Percentiles rank a stretch among this genome's conserved stretches.
These are phyloP conservation scores for Mrakia blollopis DNA, from an alignment of 768 basidiomycete genomes.

Conservation along the genomic window DNA sequence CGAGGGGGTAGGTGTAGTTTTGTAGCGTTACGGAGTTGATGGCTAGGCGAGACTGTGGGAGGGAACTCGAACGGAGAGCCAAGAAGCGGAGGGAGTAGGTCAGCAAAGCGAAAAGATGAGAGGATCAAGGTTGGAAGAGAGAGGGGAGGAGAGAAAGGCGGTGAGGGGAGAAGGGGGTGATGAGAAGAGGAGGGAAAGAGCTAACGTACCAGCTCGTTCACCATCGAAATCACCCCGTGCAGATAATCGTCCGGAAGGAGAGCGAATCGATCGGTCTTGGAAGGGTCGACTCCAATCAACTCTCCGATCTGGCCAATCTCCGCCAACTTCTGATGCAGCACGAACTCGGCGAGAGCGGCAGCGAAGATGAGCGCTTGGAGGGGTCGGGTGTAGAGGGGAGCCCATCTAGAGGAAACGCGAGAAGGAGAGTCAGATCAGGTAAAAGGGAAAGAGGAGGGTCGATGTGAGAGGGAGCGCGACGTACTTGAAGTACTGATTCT, in stretches of 20 bases:
- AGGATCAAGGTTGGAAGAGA: not conserved
- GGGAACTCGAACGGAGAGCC: too few species aligned
- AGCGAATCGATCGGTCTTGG: slow-evolving; percentile 41
- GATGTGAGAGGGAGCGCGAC: not conserved
- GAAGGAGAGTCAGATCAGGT: not conserved
- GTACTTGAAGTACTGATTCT: slow-evolving; percentile 44
- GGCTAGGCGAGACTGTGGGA: slow-evolving; percentile 41
- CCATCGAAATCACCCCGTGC: slow-evolving; percentile 47
- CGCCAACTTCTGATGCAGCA: slow-evolving; percentile 43
- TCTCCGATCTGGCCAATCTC: slow-evolving; percentile 40
- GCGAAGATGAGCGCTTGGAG: slow-evolving; percentile 40
- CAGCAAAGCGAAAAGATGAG: too few species aligned
- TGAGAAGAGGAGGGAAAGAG: not conserved
- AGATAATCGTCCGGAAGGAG: slow-evolving; percentile 49
- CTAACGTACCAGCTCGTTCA: slow-evolving; percentile 37
- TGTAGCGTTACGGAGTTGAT: slow-evolving; percentile 46
- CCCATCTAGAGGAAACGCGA: slow-evolving; percentile 32
- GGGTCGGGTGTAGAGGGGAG: slow-evolving; percentile 36
- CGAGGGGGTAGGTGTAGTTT: slow-evolving; percentile 45
- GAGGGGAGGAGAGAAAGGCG: too few species aligned
- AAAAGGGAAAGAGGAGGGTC: slow-evolving; percentile 18
- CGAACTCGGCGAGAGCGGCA: slow-evolving; percentile 43
- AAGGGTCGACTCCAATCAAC: slow-evolving; percentile 43
- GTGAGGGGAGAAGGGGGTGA: too few species aligned
- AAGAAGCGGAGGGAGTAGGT: too few species aligned